A percentile compares a stretch with the other conserved stretches of the same genome.
Conservation (phyloP, 1,284 basidiomycete genomes). For the Taiwanofungus camphoratus region DNA sequence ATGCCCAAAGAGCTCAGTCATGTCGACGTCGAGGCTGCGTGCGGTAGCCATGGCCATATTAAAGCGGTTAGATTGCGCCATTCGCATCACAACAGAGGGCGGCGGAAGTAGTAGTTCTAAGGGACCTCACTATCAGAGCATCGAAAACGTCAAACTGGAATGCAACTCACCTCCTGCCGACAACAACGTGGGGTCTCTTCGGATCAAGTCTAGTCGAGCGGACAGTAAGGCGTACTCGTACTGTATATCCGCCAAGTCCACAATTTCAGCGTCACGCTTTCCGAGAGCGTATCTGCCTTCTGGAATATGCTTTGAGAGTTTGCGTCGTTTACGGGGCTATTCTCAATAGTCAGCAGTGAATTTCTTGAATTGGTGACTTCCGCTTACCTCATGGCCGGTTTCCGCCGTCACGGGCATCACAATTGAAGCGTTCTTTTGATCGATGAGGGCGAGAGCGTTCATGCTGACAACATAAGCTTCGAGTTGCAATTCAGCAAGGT, state of each 20-base stretch:
- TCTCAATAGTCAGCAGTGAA: conserved; percentile 1
- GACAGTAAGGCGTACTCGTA: conserved; percentile 80
- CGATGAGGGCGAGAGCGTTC: conserved; percentile 83
- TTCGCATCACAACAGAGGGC: conserved; percentile 71
- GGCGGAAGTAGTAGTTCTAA: conserved; percentile 64
- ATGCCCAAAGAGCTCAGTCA: conserved; percentile 79
- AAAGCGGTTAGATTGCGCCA: conserved; percentile 78
- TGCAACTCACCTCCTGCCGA: conserved; percentile 38
- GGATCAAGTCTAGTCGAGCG: conserved; percentile 74
- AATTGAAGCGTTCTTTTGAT: conserved; percentile 83
- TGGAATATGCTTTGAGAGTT: conserved; percentile 74
- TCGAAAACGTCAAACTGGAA: conserved; percentile 5
- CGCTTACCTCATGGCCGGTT: conserved; percentile 34
- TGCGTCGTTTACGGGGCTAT: conserved; percentile 63
- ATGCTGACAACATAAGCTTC: conserved; percentile 83
- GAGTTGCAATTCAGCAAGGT: conserved; percentile 70
- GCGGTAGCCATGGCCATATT: conserved; percentile 79
- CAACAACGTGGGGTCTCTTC: conserved; percentile 47
- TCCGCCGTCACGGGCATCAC: conserved; percentile 49
- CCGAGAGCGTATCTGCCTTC: conserved; percentile 60
- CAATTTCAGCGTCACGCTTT: conserved; percentile 66
- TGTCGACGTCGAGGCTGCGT: conserved; percentile 74
- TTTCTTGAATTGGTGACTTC: neutral
- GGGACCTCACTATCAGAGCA: conserved; percentile 12
- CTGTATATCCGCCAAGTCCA: conserved; percentile 79